Evolutionary conservation across 2,329 filamentous ascomycete genomes (phyloP).

Genomic region (Cladosporium sp.): DNA sequence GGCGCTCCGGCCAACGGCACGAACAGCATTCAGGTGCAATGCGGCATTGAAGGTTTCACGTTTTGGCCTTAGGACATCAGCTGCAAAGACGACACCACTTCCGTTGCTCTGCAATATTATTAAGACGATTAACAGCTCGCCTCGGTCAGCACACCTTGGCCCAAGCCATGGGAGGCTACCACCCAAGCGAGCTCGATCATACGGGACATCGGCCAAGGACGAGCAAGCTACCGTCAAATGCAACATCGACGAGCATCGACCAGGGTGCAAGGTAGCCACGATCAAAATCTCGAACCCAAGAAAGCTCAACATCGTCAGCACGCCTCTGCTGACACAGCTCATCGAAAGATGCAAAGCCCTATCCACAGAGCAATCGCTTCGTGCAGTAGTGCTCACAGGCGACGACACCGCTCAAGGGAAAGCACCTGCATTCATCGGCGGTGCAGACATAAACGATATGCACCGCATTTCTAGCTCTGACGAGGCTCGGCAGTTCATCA

Average conservation of each 20-base stretch:
- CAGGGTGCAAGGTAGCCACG: constrained; percentile 27
- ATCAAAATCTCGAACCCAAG: constrained; percentile 32
- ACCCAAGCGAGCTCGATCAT: background rate
- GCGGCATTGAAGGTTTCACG: background rate
- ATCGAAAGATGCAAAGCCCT: constrained; percentile 25
- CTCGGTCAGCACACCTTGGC: background rate
- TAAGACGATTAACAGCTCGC: background rate
- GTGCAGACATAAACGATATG: constrained; percentile 37
- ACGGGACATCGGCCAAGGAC: background rate
- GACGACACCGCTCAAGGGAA: constrained; percentile 27
- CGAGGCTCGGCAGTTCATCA: constrained; percentile 42
- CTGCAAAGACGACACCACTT: background rate
- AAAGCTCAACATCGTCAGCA: constrained; percentile 35
- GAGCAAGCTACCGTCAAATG: background rate
- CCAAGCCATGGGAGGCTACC: background rate
- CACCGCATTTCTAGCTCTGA: constrained; percentile 26
- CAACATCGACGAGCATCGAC: constrained; percentile 8
- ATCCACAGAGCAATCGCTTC: constrained; percentile 24
- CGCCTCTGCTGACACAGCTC: constrained; percentile 27
- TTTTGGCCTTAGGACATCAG: background rate
- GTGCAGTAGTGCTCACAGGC: constrained; percentile 33
- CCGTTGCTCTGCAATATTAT: background rate
- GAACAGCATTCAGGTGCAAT: background rate
- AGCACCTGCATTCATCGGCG: constrained; percentile 34
- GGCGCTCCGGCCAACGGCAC: background rate